Evolutionary conservation across 345 rosid genomes (phyloP).

Genomic region (Acer saccharum): DNA sequence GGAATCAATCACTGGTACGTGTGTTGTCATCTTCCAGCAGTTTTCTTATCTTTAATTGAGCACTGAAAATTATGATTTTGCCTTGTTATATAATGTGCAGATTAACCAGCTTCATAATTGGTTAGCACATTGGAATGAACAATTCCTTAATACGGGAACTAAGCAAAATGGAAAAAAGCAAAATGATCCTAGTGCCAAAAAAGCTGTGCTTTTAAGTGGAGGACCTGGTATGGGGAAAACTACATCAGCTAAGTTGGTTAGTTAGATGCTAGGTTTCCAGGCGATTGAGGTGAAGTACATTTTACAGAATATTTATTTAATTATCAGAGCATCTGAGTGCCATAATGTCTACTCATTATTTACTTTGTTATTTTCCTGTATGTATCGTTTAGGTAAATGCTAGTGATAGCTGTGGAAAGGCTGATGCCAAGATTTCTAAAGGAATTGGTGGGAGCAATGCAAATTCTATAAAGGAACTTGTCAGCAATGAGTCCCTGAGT

Average conservation of each 20-base stretch:
- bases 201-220: constrained; percentile 89
- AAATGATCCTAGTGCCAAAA: constrained; percentile 71
- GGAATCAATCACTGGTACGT: constrained; percentile 87
- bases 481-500: constrained; percentile 81
- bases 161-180: constrained; percentile 78
- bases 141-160: constrained; percentile 59
- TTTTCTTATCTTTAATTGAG: not conserved
- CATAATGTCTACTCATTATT: constrained; percentile 9
- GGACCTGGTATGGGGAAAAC: constrained; percentile 98
- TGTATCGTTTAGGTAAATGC: constrained; percentile 74
- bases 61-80: constrained; percentile 6
- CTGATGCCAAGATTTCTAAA: constrained; percentile 70
- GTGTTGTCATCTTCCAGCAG: not conserved
- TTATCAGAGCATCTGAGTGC: constrained; percentile 6
- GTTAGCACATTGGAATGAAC: constrained; percentile 83
- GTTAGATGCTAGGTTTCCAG: constrained; percentile 93
- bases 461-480: constrained; percentile 89
- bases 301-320: constrained; percentile 4
- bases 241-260: constrained; percentile 85
- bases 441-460: constrained; percentile 98
- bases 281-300: constrained; percentile 70
- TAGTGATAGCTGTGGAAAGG: constrained; percentile 98
- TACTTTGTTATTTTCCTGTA: constrained; percentile 1
- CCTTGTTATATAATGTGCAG: constrained; percentile 41
- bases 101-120: constrained; percentile 87